Evolutionary conservation across 106 monocot species (phyloP).

Genomic region (Allium cepa): DNA sequence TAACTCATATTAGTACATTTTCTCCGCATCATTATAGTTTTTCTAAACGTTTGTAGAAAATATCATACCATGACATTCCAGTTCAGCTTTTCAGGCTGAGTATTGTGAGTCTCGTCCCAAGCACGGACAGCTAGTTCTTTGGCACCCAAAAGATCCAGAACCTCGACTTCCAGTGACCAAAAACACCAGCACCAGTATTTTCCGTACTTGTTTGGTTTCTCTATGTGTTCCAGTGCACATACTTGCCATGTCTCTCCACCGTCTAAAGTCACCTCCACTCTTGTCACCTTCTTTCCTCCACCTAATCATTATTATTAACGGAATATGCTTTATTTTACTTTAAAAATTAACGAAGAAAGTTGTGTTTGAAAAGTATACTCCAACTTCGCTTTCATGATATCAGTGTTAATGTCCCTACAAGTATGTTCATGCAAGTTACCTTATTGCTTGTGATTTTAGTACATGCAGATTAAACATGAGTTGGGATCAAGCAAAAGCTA

Average conservation of each 20-base stretch:
- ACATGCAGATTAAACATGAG: no score
- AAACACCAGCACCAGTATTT: conserved; percentile 99
- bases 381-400: no score
- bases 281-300: conserved; percentile 89
- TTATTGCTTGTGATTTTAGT: no score
- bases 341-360: no score
- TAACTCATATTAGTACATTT: neutral
- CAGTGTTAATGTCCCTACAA: no score
- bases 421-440: no score
- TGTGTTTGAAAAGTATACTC: no score
- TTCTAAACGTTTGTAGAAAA: neutral
- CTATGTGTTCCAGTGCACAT: conserved; percentile 60
- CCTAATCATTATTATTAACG: conserved; percentile 21
- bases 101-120: conserved; percentile 91
- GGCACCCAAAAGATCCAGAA: conserved; percentile 53
- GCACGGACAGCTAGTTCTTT: conserved; percentile 86
- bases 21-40: neutral
- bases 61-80: conserved; percentile 86
- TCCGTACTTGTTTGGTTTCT: conserved; percentile 86
- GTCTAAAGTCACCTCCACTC: conserved; percentile 87
- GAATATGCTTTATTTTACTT: neutral
- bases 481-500: no score
- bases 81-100: conserved; percentile 89
- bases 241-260: conserved; percentile 80
- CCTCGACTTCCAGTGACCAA: conserved; percentile 75